Percentiles rank a stretch among this genome's conserved stretches.
Conservation (phyloP, 352 stramenopile species). For the Phytophthora cajani region DNA sequence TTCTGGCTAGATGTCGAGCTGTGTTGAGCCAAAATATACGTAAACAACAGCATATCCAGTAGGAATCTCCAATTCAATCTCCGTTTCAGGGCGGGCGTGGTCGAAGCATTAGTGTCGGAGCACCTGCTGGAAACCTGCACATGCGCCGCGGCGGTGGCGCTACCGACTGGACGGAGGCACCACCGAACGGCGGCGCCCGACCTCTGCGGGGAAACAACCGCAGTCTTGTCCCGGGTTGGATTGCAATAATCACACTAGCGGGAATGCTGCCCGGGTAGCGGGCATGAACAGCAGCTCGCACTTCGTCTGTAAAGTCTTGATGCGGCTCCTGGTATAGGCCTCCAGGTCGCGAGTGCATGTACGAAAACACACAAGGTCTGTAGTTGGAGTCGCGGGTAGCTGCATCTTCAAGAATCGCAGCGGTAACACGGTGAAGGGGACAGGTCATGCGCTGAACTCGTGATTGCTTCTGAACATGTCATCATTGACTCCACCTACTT, state of each 20-base stretch:
- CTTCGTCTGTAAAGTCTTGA: not conserved
- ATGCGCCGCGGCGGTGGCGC: not conserved
- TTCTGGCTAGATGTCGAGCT: no score
- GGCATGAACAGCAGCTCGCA: not conserved
- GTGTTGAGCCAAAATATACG: no score
- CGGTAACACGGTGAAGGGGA: not conserved
- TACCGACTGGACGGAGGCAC: not conserved
- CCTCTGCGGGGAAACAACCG: constrained; percentile 7
- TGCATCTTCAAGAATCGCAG: not conserved
- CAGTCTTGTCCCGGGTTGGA: not conserved
- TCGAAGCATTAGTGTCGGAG: no score
- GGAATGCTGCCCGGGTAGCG: not conserved
- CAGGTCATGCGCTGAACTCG: not conserved
- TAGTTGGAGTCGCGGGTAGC: not conserved
- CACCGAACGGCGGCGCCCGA: not conserved
- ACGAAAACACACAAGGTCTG: not conserved
- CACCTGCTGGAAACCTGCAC: not conserved
- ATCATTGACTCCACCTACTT: not conserved
- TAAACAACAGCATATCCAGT: no score
- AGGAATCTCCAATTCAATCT: no score
- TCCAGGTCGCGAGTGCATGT: not conserved
- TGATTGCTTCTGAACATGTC: not conserved
- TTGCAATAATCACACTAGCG: not conserved
- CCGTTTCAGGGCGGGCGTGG: no score
- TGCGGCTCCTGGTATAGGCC: not conserved